Evolutionary conservation across 176 grass and related monocot species (phyloP).

Genomic region (Elaeis guineensis): DNA sequence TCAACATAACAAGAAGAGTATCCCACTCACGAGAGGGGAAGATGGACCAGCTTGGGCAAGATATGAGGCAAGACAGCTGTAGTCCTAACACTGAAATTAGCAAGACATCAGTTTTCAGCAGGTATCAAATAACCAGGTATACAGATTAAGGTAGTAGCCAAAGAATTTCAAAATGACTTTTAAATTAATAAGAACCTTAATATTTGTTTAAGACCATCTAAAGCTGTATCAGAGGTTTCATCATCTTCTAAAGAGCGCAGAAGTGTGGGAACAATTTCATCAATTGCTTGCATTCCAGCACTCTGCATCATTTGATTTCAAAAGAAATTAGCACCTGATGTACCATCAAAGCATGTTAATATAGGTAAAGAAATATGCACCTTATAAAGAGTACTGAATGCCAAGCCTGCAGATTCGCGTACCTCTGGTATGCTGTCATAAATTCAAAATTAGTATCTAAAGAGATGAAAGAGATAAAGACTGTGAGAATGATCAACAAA

Average conservation of each 20-base stretch:
- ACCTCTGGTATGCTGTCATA: constrained; percentile 74
- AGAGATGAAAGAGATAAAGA: constrained; percentile 4
- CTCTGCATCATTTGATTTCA: constrained; percentile 37
- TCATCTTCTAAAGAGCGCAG: constrained; percentile 86
- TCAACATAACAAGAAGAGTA: constrained; percentile 9
- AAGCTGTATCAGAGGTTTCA: constrained; percentile 80
- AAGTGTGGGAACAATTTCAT: constrained; percentile 94
- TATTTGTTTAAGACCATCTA: constrained; percentile 99
- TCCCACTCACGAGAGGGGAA: constrained; percentile 73
- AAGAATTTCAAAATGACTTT: background rate
- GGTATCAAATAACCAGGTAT: background rate
- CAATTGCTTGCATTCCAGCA: constrained; percentile 96
- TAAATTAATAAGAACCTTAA: constrained; percentile 46
- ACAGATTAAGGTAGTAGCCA: background rate
- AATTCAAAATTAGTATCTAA: constrained; percentile 5
- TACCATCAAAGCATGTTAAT: background rate
- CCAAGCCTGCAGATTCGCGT: constrained; percentile 94
- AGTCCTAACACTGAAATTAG: constrained; percentile 72
- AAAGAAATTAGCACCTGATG: background rate
- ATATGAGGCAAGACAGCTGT: constrained; percentile 92
- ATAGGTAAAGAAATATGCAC: constrained; percentile 20
- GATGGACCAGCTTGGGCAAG: constrained; percentile 93
- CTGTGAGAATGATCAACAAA: constrained; percentile 24
- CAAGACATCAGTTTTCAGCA: constrained; percentile 16
- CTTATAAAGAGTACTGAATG: constrained; percentile 99